These are phyloP conservation scores for Ustilago loliicola DNA, from an alignment of 1,284 basidiomycete species.

Conservation along the genomic window DNA sequence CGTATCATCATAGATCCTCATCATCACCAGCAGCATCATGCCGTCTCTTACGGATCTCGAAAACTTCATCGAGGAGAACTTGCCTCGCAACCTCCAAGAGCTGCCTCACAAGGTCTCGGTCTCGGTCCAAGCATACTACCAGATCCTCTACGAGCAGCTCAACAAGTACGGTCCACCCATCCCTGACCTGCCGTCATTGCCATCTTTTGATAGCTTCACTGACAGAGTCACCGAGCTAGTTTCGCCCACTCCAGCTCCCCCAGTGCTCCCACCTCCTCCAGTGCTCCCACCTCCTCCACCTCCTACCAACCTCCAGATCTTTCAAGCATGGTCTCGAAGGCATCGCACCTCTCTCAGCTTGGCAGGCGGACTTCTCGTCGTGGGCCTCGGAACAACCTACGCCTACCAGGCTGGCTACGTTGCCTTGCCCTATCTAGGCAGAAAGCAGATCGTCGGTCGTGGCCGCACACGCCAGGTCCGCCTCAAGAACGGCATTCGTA, in stretches of 20 bases:
- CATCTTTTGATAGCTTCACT: slow-evolving; percentile 46
- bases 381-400: slow-evolving; percentile 47
- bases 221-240: slow-evolving; percentile 42
- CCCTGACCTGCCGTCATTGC: slow-evolving; percentile 42
- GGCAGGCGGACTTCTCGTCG: slow-evolving; percentile 34
- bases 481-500: slow-evolving; percentile 52
- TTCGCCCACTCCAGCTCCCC: slow-evolving; percentile 27
- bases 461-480: slow-evolving; percentile 41
- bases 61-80: slow-evolving; percentile 59
- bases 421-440: slow-evolving; percentile 45
- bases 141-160: slow-evolving; percentile 56
- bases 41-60: slow-evolving; percentile 63
- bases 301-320: slow-evolving; percentile 31
- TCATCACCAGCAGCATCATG: slow-evolving; percentile 46
- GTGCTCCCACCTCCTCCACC: slow-evolving; percentile 51
- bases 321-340: slow-evolving; percentile 28
- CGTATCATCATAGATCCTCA: background rate
- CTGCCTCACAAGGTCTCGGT: slow-evolving; percentile 58
- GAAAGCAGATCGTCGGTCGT: slow-evolving; percentile 26
- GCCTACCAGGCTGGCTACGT: slow-evolving; percentile 43
- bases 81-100: slow-evolving; percentile 58
- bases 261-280: slow-evolving; percentile 48
- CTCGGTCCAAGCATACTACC: slow-evolving; percentile 56
- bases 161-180: slow-evolving; percentile 59
- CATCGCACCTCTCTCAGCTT: slow-evolving; percentile 31